Base-by-base conservation (phyloP, 164 flowering plant genomes). In the Chloranthus sessilifolius region DNA sequence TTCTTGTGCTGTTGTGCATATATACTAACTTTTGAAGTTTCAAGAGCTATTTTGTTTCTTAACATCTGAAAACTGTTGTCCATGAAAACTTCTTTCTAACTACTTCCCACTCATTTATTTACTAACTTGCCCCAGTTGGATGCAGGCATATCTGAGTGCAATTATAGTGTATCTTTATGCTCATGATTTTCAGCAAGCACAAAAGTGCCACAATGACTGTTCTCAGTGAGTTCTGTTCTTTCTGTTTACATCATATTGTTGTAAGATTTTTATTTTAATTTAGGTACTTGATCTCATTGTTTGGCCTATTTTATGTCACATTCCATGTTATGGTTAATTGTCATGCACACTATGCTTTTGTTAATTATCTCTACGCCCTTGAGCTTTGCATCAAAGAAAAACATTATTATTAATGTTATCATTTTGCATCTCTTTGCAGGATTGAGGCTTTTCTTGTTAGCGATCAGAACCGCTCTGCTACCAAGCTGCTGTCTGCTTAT, bases 81-180 rank as follows among this genome's bases (percentile, higher is more conserved):
- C n/a, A n/a, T n/a, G n/a, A n/a, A n/a, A n/a, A n/a, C n/a, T n/a
- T n/a, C n/a, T n/a, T n/a, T n/a, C n/a, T n/a, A n/a, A n/a, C n/a
- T n/a, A n/a, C n/a, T n/a, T n/a, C n/a, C n/a, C n/a, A n/a, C n/a
- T n/a, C n/a, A n/a, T n/a, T n/a, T n/a, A 34, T 9, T 15, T 30
- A 48, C 23, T 53, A 19, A 49, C 11, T 56, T 14, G 30, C 20
- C 14, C 54, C 47, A 3, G 16, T 55, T 66, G 61, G 51, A 50
- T 73, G 46, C 73, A 90, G 95, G 98, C 98, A 45, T 92, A 92
- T 76, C 86, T 92, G 43, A 73, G 98, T 79, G 95, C 98, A 34
- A 82, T 92, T 33, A 66, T 92, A 55, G 83, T 92, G 39, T 82
- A 92, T 72, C 87, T 92, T 19, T 85, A 80, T 61, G 78, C 82